phyloP scores from a whole-genome alignment of 805 yeast species.

The Torulaspora gathmanii region DNA sequence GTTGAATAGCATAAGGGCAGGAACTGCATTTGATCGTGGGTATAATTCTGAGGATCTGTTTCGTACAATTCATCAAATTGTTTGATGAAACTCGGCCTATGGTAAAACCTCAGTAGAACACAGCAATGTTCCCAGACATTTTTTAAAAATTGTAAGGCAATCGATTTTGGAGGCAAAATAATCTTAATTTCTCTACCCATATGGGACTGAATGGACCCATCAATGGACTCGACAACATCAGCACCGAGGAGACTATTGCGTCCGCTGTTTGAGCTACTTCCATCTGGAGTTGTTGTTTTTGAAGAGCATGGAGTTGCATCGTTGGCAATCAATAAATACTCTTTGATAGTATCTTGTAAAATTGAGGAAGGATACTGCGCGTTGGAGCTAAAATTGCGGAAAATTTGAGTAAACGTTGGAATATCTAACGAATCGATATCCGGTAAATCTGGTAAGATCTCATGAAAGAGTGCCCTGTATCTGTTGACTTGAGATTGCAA shows the following conservation, averaged over 20 bases:
- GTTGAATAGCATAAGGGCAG: slow-evolving; percentile 79
- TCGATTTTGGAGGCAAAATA: slow-evolving; percentile 70
- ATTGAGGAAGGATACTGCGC: slow-evolving; percentile 4
- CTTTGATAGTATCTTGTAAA: slow-evolving; percentile 25
- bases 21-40: slow-evolving; percentile 73
- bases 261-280: slow-evolving; percentile 7
- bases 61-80: slow-evolving; percentile 74
- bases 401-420: slow-evolving; percentile 27
- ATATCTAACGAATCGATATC: slow-evolving; percentile 27
- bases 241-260: neutral
- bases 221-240: slow-evolving; percentile 19
- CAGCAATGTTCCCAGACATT: slow-evolving; percentile 86
- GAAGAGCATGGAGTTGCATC: slow-evolving; percentile 13
- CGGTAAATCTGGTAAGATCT: slow-evolving; percentile 28
- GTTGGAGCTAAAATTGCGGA: slow-evolving; percentile 18
- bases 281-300: slow-evolving; percentile 17
- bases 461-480: slow-evolving; percentile 24
- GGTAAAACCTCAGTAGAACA: slow-evolving; percentile 78
- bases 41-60: slow-evolving; percentile 69
- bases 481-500: slow-evolving; percentile 20
- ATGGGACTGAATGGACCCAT: slow-evolving; percentile 19
- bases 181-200: slow-evolving; percentile 52
- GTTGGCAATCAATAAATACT: slow-evolving; percentile 20
- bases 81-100: slow-evolving; percentile 72
- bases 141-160: slow-evolving; percentile 66